phyloP scores from a whole-genome alignment of 202 grass and related monocot genomes.

The Cymbopogon flexuosus region DNA sequence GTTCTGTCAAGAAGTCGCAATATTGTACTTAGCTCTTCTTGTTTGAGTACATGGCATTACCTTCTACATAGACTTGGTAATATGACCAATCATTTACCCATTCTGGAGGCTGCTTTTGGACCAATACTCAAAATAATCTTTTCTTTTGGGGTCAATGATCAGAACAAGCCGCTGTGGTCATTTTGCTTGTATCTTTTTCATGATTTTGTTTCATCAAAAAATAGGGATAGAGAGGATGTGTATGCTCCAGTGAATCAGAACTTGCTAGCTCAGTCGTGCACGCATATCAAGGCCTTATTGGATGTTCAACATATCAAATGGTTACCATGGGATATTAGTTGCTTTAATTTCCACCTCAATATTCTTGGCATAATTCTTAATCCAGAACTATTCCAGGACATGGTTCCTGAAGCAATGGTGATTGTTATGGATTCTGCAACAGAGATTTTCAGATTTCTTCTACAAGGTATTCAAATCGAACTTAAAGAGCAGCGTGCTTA shows the following conservation, averaged over 20 bases:
- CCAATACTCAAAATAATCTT: conserved; percentile 70
- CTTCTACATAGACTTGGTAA: conserved; percentile 68
- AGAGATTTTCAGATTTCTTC: conserved; percentile 55
- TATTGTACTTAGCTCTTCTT: conserved; percentile 55
- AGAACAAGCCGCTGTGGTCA: conserved; percentile 54
- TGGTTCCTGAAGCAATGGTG: conserved; percentile 35
- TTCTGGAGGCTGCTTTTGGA: conserved; percentile 55
- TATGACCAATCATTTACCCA: conserved; percentile 51
- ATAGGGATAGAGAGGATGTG: conserved; percentile 23
- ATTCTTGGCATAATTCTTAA: conserved; percentile 56
- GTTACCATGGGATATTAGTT: conserved; percentile 60
- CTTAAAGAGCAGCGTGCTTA: conserved; percentile 24
- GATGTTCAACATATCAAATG: conserved; percentile 54
- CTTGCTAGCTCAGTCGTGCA: conserved; percentile 20
- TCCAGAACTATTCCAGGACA: conserved; percentile 42
- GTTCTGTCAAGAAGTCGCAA: conserved; percentile 59
- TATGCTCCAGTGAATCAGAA: background rate
- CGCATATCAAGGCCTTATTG: conserved; percentile 30
- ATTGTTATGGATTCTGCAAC: conserved; percentile 41
- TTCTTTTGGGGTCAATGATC: conserved; percentile 39
- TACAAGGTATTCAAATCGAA: conserved; percentile 53
- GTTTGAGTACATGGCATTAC: conserved; percentile 72
- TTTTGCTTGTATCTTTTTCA: conserved; percentile 74
- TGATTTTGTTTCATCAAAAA: conserved; percentile 54
- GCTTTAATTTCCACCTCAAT: conserved; percentile 53